Conservation (phyloP, 2,329 filamentous ascomycete genomes). For the Fusarium sp. region DNA sequence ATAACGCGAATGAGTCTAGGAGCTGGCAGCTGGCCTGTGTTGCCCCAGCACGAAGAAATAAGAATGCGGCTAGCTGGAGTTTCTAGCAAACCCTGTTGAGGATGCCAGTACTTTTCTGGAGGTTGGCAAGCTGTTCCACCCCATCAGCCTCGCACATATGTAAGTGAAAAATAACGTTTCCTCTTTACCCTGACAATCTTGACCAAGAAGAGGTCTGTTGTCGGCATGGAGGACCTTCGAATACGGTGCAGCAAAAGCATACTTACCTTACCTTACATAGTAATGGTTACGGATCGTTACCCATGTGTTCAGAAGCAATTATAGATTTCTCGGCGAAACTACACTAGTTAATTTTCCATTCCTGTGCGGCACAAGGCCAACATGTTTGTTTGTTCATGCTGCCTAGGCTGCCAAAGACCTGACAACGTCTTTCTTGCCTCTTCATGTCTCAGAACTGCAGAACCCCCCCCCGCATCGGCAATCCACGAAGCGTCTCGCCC, state of each 20-base stretch:
- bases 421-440: conserved; percentile 3
- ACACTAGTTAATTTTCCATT: conserved; percentile 38
- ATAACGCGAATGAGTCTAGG: not conserved
- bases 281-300: conserved; percentile 15
- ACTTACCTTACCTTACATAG: not conserved
- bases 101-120: conserved; percentile 2
- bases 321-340: conserved; percentile 45
- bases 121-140: not conserved
- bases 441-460: conserved; percentile 23
- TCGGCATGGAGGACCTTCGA: not conserved
- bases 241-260: not conserved
- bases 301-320: conserved; percentile 43
- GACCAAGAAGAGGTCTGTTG: not conserved
- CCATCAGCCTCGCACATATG: conserved; percentile 1
- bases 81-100: not conserved
- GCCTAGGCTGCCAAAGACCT: not conserved
- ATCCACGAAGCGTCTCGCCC: conserved; percentile 7
- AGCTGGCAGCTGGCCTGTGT: not conserved
- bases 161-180: not conserved
- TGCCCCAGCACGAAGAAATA: not conserved
- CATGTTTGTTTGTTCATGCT: conserved; percentile 20
- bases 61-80: not conserved
- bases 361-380: conserved; percentile 2
- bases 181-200: conserved; percentile 17
- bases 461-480: conserved; percentile 36